Conservation (phyloP, 2,329 filamentous ascomycete species). For the Diaporthe vaccinii region DNA sequence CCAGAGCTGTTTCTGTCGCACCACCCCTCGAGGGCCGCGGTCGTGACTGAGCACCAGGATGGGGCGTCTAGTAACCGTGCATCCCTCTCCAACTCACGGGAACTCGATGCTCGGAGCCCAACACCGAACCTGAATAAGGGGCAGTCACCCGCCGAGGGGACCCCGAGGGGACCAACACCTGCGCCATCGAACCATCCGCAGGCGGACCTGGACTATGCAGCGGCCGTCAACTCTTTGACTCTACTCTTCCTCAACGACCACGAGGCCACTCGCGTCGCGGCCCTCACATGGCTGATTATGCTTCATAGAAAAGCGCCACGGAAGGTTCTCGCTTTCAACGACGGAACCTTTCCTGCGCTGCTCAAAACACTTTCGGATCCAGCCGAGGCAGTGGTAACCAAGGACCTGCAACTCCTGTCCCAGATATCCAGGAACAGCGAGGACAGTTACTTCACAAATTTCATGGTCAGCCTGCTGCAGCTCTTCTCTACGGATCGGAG, state of each 20-base stretch:
- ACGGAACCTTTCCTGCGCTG: constrained; percentile 95
- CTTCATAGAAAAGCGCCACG: constrained; percentile 93
- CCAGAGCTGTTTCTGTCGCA: constrained; percentile 54
- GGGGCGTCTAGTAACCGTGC: constrained; percentile 63
- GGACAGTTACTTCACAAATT: constrained; percentile 96
- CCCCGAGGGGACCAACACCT: constrained; percentile 60
- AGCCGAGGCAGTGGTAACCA: constrained; percentile 94
- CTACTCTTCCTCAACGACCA: constrained; percentile 96
- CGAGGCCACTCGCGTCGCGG: constrained; percentile 93
- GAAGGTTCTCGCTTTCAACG: constrained; percentile 95
- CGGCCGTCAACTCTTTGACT: constrained; percentile 92
- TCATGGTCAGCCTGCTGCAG: constrained; percentile 97
- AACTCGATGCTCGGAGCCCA: constrained; percentile 66
- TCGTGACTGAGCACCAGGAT: constrained; percentile 61
- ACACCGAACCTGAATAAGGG: constrained; percentile 63
- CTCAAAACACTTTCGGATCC: constrained; percentile 97
- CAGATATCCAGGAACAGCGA: constrained; percentile 98
- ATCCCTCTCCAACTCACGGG: constrained; percentile 66
- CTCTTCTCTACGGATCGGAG: constrained; percentile 95
- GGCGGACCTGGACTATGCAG: constrained; percentile 92
- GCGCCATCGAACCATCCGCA: constrained; percentile 59
- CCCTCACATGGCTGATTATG: constrained; percentile 97
- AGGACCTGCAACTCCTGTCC: constrained; percentile 91
- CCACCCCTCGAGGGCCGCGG: constrained; percentile 54
- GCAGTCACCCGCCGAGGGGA: constrained; percentile 46